Evolutionary conservation across 2,329 filamentous ascomycete genomes (phyloP).

Genomic region (Cordyceps javanica): DNA sequence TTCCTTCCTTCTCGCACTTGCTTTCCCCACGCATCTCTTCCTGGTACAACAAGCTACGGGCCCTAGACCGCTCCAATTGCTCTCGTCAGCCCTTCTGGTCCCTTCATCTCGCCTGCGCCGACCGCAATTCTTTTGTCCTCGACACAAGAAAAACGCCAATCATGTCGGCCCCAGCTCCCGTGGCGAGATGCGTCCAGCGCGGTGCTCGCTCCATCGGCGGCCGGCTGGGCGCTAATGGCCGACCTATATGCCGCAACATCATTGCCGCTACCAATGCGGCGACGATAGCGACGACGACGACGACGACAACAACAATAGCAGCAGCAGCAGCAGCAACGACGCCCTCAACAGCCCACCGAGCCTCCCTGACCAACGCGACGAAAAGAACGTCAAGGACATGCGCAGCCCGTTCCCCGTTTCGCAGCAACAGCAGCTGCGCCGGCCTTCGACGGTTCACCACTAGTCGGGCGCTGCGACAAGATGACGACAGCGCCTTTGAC

Average conservation of each 20-base stretch:
- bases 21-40: conserved; percentile 20
- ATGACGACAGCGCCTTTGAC: conserved; percentile 54
- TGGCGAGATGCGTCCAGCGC: conserved; percentile 35
- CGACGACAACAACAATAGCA: neutral
- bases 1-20: conserved; percentile 8
- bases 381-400: neutral
- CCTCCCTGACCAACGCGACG: neutral
- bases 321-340: conserved; percentile 13
- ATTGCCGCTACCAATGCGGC: neutral
- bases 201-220: conserved; percentile 27
- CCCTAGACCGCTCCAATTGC: neutral
- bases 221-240: conserved; percentile 23
- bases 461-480: conserved; percentile 21
- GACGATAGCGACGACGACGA: conserved; percentile 11
- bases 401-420: neutral
- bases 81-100: neutral
- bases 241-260: conserved; percentile 18
- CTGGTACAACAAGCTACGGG: neutral
- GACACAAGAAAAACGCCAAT: conserved; percentile 1
- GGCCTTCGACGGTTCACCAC: conserved; percentile 32
- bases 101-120: neutral
- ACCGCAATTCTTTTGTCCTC: neutral
- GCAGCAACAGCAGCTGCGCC: conserved; percentile 5
- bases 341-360: conserved; percentile 7
- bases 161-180: conserved; percentile 32